Base-by-base conservation (phyloP, 78 protist species). In the Planoprotostelium fungivorum region DNA sequence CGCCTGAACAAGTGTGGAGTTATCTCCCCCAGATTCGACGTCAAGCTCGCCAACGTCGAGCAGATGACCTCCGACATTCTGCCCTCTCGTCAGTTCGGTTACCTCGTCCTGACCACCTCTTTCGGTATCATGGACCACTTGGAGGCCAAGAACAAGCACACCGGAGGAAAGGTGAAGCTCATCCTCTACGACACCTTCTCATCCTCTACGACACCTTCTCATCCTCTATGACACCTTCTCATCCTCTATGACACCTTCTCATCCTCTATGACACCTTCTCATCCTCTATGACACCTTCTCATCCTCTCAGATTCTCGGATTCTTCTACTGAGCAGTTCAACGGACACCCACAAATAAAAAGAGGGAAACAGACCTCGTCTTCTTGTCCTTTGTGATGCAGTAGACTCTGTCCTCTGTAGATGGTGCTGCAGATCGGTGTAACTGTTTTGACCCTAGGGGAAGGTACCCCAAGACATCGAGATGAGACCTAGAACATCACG, bases 1-100 rank as follows among this genome's bases (percentile, higher is more conserved):
- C 99, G 99, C 91, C 84, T 99, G 94, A 99, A 99, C 99, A 99
- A 99, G 98, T 96, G 99, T 94, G 99, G 99, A 10, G 99, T 98
- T 92, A 98, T 98, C 96, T 94, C 97, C 73, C 99, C 99, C 51
- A 98, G 99, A 88, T 99, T 95, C 93, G 99, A 98, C 88, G 86
- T 98, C 37, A 38, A 87, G 63, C 38, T 91, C 88, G 51, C 86
- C 87, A 92, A 95, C 84, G 28, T 95, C 88, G 96, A 91, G 38
- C 89, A 88, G 36, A 98, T 99, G 99, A 89, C 96, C 35, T 51
- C 37, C 89, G 91, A 95, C 91, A 96, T 99, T 36, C 96, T 99
- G 36, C 99, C 99, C 39, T 96, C 99, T 38, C 98, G 99, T 84
- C 99, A 98, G 93, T 99, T 98, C 96, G 99, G 99, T 34, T 94